These are phyloP conservation scores for Beauveria caledonica DNA, from an alignment of 2,329 filamentous ascomycete species.

Conservation along the genomic window DNA sequence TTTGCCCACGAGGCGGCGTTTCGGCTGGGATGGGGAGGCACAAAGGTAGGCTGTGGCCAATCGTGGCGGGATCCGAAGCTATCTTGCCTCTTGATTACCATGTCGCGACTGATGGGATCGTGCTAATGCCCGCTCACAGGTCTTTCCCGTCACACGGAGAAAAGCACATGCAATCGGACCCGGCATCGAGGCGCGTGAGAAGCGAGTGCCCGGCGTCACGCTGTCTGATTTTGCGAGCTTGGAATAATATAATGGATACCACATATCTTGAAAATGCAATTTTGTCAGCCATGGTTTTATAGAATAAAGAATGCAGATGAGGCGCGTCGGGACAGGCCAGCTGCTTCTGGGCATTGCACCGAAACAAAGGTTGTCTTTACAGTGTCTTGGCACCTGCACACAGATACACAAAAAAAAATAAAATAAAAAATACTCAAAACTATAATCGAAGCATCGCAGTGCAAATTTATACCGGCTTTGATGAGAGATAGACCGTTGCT, in stretches of 20 bases:
- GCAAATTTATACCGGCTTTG: too few species aligned
- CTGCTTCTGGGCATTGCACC: not conserved
- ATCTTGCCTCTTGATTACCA: not conserved
- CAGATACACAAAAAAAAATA: not conserved
- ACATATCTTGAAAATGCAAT: not conserved
- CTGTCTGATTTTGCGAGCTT: slow-evolving; percentile 60
- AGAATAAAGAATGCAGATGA: not conserved
- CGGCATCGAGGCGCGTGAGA: slow-evolving; percentile 70
- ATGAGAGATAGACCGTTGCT: not conserved
- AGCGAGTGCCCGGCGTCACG: slow-evolving; percentile 37
- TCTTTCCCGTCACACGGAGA: slow-evolving; percentile 53
- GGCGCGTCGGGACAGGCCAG: not conserved
- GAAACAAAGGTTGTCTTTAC: not conserved
- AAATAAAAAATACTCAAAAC: not conserved
- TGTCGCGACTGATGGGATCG: not conserved
- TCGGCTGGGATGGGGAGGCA: slow-evolving; percentile 84
- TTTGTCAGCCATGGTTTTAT: not conserved
- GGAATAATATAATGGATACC: slow-evolving; percentile 23
- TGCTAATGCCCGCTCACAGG: slow-evolving; percentile 26
- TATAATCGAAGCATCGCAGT: not conserved
- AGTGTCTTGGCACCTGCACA: not conserved
- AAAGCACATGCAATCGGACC: slow-evolving; percentile 63
- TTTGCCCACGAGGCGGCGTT: slow-evolving; percentile 96
- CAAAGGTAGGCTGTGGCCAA: slow-evolving; percentile 61
- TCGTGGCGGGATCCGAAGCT: not conserved